A percentile compares a stretch with the other conserved stretches of the same genome.
Conservation (phyloP, 106 monocot species). For the Dioscorea alata region DNA sequence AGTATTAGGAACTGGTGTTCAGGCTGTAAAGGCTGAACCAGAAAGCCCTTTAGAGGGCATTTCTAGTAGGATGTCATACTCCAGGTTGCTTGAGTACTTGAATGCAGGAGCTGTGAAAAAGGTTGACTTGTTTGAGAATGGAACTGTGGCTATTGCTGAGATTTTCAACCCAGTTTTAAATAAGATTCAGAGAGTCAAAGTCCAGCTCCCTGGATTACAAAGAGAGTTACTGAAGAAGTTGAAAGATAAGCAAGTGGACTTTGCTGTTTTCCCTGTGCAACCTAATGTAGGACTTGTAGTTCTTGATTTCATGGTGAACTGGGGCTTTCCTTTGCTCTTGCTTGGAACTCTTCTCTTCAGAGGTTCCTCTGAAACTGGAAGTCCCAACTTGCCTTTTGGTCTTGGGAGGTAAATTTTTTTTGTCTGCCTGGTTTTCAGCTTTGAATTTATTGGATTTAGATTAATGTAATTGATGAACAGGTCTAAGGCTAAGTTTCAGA, state of each 20-base stretch:
- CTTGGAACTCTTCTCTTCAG: constrained; percentile 39
- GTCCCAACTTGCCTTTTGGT: constrained; percentile 56
- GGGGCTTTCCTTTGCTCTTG: constrained; percentile 43
- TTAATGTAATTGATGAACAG: constrained; percentile 2
- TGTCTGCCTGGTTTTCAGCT: too few species aligned
- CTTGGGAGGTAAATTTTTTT: constrained; percentile 29
- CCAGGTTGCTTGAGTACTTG: constrained; percentile 52
- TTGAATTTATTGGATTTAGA: too few species aligned
- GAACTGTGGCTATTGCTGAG: constrained; percentile 54
- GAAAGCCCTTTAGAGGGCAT: constrained; percentile 33
- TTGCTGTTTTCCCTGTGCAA: constrained; percentile 44
- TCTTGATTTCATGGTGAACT: constrained; percentile 49
- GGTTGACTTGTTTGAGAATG: constrained; percentile 62
- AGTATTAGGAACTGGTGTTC: constrained; percentile 11
- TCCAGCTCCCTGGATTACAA: constrained; percentile 59
- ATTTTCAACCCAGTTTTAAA: constrained; percentile 32
- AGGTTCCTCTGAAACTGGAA: constrained; percentile 20
- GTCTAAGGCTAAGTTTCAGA: constrained; percentile 78
- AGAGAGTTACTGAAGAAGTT: constrained; percentile 49
- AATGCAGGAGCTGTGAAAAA: constrained; percentile 51
- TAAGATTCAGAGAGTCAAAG: constrained; percentile 43
- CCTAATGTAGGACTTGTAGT: constrained; percentile 28
- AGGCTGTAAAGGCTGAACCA: constrained; percentile 33
- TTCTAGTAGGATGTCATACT: constrained; percentile 64
- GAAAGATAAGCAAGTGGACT: constrained; percentile 54